Evolutionary conservation across 441 rosid genomes (phyloP), one percentile per base, ranked within the genome.

Genomic region (Populus hybrid): DNA sequence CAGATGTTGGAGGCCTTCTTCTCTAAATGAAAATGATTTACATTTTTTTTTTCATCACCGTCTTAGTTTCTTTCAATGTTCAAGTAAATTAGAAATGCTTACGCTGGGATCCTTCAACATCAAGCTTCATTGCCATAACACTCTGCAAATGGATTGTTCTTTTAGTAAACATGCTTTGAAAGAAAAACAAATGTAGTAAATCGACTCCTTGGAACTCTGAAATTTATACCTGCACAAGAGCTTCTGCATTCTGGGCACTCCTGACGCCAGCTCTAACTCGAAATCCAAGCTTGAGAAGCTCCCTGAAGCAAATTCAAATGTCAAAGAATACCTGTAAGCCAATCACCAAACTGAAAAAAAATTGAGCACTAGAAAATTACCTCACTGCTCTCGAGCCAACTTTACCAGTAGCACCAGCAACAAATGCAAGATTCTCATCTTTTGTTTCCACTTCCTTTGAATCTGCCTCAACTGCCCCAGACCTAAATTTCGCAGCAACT

Each of bases 371-470:
- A 71, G 73, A 79, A 77, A 64, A 20, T 72, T 68, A 96, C 99
- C 98, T 96, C 76, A 96, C 98, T 68, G 98, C 88, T 76, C 98
- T 88, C 24, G 97, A 92, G 42, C 99, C 99, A 82, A 96, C 99
- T 90, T 74, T 90, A 71, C 99, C 99, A 2, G 97, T 93, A 64
- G 98, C 98, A 84, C 98, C 99, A 65, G 99, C 98, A 71, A 96
- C 98, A 87, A 94, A 93, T 42, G 89, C 98, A 74, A 94, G 81
- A 84, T 89, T 88, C 53, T 85, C 90, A 81, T 91, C 97, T 76
- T 93, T 92, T 35, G 81, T 71, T 69, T 85, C 85, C 61, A 20
- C 69, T 65, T 84, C 86, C 18, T 79, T 72, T 16, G 84, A 45
- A 77, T 66, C 71, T 73, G 86, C 87, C 77, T 85, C 95, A 10